These are phyloP conservation scores for Senna siamea DNA, from an alignment of 306 rosid genomes.

Conservation along the genomic window DNA sequence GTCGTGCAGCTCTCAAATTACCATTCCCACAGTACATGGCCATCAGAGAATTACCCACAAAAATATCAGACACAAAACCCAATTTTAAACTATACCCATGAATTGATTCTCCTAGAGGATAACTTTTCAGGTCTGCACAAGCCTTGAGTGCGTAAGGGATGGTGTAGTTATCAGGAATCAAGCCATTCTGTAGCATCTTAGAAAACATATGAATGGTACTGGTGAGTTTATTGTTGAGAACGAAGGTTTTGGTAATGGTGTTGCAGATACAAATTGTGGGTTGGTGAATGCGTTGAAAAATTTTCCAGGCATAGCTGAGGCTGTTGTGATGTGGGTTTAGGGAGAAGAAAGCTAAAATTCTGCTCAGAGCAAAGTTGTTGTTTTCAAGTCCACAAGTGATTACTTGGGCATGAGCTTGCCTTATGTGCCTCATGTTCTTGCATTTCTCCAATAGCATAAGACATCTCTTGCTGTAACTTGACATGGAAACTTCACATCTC, in stretches of 20 bases:
- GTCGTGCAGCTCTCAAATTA: conserved; percentile 54
- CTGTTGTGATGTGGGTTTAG: conserved; percentile 44
- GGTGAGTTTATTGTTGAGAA: conserved; percentile 44
- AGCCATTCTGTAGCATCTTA: conserved; percentile 47
- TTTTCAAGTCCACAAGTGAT: conserved; percentile 56
- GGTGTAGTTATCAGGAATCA: conserved; percentile 62
- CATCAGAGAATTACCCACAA: conserved; percentile 73
- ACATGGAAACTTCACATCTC: conserved; percentile 48
- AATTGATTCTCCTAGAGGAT: conserved; percentile 47
- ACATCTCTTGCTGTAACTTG: conserved; percentile 60
- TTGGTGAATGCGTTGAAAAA: conserved; percentile 59
- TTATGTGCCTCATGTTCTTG: conserved; percentile 66
- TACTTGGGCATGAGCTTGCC: conserved; percentile 70
- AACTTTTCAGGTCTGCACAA: conserved; percentile 44
- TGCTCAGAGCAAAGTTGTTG: conserved; percentile 64
- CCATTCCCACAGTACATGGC: conserved; percentile 47
- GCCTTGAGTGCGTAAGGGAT: conserved; percentile 72
- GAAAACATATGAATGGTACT: conserved; percentile 43
- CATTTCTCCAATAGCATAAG: conserved; percentile 60
- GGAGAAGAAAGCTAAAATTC: conserved; percentile 65
- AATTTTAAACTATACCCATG: conserved; percentile 66
- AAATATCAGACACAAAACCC: conserved; percentile 56
- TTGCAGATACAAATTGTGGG: conserved; percentile 74
- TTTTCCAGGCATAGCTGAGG: conserved; percentile 53
- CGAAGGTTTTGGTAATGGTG: conserved; percentile 59